Evolutionary conservation across 2,329 filamentous ascomycete genomes (phyloP).

Genomic region (Intubia oerlemansii): DNA sequence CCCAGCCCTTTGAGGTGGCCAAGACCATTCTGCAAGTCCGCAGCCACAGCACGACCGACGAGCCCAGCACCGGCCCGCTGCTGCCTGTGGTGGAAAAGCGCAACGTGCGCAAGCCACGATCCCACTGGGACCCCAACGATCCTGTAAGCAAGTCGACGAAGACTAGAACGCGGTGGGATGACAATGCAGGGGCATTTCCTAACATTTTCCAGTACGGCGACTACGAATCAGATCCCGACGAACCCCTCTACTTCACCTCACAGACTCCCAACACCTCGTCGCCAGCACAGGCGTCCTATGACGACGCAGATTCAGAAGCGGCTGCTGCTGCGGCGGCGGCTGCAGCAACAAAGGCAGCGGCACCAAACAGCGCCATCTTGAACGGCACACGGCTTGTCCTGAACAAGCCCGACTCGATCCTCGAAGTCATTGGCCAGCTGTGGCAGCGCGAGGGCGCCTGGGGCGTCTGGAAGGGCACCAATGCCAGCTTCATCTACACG

Average conservation of each 20-base stretch:
- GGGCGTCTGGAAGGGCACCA: conserved; percentile 88
- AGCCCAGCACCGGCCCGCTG: background rate
- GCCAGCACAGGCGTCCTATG: too few species aligned
- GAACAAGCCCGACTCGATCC: conserved; percentile 56
- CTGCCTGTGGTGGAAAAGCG: too few species aligned
- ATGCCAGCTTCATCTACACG: conserved; percentile 80
- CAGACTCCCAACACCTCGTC: conserved; percentile 30
- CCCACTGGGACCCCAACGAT: too few species aligned
- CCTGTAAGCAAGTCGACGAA: too few species aligned
- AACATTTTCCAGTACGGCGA: too few species aligned
- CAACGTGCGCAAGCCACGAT: too few species aligned
- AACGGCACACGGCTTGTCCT: conserved; percentile 53
- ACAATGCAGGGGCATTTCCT: too few species aligned
- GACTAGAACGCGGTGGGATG: too few species aligned
- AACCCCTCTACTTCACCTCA: conserved; percentile 62
- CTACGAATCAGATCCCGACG: conserved; percentile 50
- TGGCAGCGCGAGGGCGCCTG: conserved; percentile 80
- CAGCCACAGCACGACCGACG: conserved; percentile 17
- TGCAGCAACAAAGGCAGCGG: too few species aligned
- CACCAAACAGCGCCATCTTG: too few species aligned
- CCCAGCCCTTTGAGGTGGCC: conserved; percentile 92
- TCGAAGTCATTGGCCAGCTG: conserved; percentile 69
- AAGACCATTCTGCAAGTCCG: conserved; percentile 78
- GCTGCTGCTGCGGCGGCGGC: too few species aligned
- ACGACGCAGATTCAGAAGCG: too few species aligned